Percentiles rank a stretch among this genome's conserved stretches.
phyloP scores from a whole-genome alignment of 306 rosid genomes.

The Sicyos baderoa region DNA sequence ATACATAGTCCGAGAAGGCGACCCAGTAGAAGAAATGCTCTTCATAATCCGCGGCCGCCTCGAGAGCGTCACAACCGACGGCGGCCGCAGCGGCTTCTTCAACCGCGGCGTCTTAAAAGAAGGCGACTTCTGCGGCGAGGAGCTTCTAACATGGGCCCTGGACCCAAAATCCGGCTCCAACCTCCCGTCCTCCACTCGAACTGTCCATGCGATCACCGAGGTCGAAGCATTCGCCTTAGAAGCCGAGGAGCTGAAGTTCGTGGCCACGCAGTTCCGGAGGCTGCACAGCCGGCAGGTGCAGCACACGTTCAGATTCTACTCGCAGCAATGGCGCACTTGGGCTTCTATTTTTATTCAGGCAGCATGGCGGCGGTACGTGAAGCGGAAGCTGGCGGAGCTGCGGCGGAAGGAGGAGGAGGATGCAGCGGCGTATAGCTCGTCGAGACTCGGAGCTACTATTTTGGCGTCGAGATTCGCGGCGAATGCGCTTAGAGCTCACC shows the following conservation, averaged over 20 bases:
- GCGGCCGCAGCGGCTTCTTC: slow-evolving; percentile 91
- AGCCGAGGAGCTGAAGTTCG: slow-evolving; percentile 80
- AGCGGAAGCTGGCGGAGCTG: slow-evolving; percentile 37
- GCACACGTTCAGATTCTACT: slow-evolving; percentile 82
- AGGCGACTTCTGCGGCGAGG: slow-evolving; percentile 86
- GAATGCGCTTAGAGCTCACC: slow-evolving; percentile 53
- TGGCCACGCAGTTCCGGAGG: slow-evolving; percentile 76
- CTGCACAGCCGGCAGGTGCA: slow-evolving; percentile 83
- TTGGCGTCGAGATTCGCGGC: slow-evolving; percentile 71
- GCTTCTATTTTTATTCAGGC: slow-evolving; percentile 79
- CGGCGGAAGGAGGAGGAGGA: slow-evolving; percentile 42
- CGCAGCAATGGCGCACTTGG: slow-evolving; percentile 97
- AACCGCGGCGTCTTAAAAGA: slow-evolving; percentile 72
- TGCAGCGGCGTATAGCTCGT: slow-evolving; percentile 23
- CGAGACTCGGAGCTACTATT: slow-evolving; percentile 43
- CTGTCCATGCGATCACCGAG: slow-evolving; percentile 70
- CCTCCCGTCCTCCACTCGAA: slow-evolving; percentile 83
- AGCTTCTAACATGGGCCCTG: slow-evolving; percentile 85
- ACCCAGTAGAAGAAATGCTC: slow-evolving; percentile 77
- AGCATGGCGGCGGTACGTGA: slow-evolving; percentile 56
- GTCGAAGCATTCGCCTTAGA: slow-evolving; percentile 93
- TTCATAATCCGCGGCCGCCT: slow-evolving; percentile 84
- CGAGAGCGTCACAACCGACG: slow-evolving; percentile 86
- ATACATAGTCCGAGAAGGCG: slow-evolving; percentile 76
- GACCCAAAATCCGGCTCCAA: slow-evolving; percentile 69